Base-by-base conservation (phyloP, 2,329 filamentous ascomycete genomes). In the Pseudonectria buxi region DNA sequence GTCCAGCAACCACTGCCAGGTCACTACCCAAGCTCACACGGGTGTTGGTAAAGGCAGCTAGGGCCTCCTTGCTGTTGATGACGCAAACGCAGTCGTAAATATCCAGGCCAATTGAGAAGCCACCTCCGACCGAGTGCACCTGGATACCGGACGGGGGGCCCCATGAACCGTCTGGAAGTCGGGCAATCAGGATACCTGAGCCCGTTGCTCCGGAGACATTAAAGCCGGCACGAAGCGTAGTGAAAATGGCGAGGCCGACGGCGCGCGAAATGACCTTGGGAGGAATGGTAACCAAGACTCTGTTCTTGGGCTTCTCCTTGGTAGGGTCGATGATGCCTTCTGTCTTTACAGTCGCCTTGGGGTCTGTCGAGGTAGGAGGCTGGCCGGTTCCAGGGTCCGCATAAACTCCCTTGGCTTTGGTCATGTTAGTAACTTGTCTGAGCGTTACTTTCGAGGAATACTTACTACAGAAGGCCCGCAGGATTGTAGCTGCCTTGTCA, bases 81-180 rank as follows among this genome's bases (percentile, higher is more conserved):
- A 94, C 83, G 15, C 88, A 78, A 3, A 94, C 85, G 49, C 85
- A 92, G 57, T 94, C 87, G 63, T 92, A 94, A 18, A 94, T 87
- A 57, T 94, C 87, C 10, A 90, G 74, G 10, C 87, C 87, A 1
- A 85, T 76, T 40, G 90, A 71, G 55, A 94, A 86, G 0, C 87
- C 87, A 1, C 87, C 74, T 4, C 83, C 86, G 2, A 86, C 74
- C 0, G 85, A 86, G 54, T 90, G 83, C 16, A 92, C 72, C 60
- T 89, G 74, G 53, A 94, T 89, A 24, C 83, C 87, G 0, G 81
- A 86, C 0, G 87, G 87, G 2, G 86, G 82, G 27, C 82, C 86
- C 86, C 86, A 94, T 7, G 65, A 67, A 11, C 80, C 80, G 51
- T 83, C 78, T 3, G 70, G 67, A 24, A 74, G 69, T 10, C 78